Conservation (phyloP, 805 yeast species). For the Yamadazyma olivae region DNA sequence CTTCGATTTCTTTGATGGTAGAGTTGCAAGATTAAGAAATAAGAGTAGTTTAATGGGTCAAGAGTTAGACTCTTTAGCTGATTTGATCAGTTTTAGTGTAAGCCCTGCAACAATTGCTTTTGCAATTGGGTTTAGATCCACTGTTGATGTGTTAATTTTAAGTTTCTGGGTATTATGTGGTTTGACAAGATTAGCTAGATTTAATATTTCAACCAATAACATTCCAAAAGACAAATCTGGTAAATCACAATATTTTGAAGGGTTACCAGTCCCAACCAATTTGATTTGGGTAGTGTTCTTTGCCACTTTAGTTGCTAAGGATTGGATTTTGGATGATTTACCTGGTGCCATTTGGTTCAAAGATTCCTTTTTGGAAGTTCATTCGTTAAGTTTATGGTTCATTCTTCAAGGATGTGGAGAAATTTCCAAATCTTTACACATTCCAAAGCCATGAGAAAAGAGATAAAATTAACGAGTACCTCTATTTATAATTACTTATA, state of each 20-base stretch:
- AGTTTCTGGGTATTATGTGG: constrained; percentile 91
- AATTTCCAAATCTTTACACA: constrained; percentile 85
- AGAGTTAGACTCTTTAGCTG: constrained; percentile 95
- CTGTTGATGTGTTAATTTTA: constrained; percentile 72
- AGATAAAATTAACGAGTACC: neutral
- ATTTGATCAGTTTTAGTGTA: constrained; percentile 89
- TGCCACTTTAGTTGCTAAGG: constrained; percentile 61
- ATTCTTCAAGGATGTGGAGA: constrained; percentile 83
- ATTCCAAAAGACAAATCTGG: constrained; percentile 89
- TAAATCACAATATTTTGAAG: constrained; percentile 90
- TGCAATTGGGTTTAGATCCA: constrained; percentile 83
- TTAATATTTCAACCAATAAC: constrained; percentile 89
- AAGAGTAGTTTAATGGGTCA: constrained; percentile 94
- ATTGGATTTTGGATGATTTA: constrained; percentile 47
- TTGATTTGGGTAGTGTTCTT: constrained; percentile 68
- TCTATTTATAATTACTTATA: neutral
- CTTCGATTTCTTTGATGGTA: constrained; percentile 95
- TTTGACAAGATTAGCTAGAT: constrained; percentile 88
- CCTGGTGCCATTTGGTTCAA: constrained; percentile 64
- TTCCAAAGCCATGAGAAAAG: constrained; percentile 68
- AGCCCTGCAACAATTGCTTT: constrained; percentile 94
- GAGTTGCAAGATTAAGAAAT: constrained; percentile 92
- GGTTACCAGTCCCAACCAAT: constrained; percentile 92
- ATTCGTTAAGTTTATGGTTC: constrained; percentile 63
- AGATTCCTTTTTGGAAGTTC: constrained; percentile 67